A percentile compares a stretch with the other conserved stretches of the same genome.
These are phyloP conservation scores for Annulohypoxylon stygium DNA, from an alignment of 495 filamentous ascomycete genomes.

Conservation along the genomic window DNA sequence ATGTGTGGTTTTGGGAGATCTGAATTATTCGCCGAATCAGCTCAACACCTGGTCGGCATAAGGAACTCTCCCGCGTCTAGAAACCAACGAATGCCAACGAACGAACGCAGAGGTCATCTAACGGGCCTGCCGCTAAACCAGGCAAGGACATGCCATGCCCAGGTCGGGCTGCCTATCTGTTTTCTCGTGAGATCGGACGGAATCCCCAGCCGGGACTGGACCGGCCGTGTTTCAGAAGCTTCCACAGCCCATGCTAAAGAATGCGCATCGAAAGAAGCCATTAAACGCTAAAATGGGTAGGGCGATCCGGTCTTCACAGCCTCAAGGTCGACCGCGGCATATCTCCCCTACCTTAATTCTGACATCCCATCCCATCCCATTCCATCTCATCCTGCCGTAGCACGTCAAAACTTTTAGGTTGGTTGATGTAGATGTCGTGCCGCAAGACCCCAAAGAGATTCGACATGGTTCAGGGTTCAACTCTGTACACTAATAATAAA, in stretches of 20 bases:
- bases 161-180: conserved; percentile 18
- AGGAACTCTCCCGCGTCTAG: conserved; percentile 20
- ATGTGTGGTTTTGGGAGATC: conserved; percentile 41
- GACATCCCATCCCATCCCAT: conserved; percentile 25
- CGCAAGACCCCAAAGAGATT: conserved; percentile 41
- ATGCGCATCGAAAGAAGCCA: conserved; percentile 46
- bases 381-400: conserved; percentile 32
- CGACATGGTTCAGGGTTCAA: conserved; percentile 47
- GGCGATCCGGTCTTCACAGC: conserved; percentile 37
- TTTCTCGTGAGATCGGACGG: conserved; percentile 43
- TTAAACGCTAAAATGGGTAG: conserved; percentile 48
- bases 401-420: conserved; percentile 37
- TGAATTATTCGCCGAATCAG: conserved; percentile 47
- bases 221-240: conserved; percentile 48
- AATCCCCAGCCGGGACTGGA: conserved; percentile 44
- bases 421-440: conserved; percentile 49
- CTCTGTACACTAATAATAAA: conserved; percentile 45
- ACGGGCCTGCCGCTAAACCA: conserved; percentile 26
- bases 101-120: conserved; percentile 30
- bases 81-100: conserved; percentile 1
- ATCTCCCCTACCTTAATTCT: conserved; percentile 38
- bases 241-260: conserved; percentile 46
- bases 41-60: conserved; percentile 32
- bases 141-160: conserved; percentile 14
- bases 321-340: conserved; percentile 42